A percentile compares a stretch with the other conserved stretches of the same genome.
phyloP scores from a whole-genome alignment of 164 flowering plant species.

The Hamamelis virginiana region DNA sequence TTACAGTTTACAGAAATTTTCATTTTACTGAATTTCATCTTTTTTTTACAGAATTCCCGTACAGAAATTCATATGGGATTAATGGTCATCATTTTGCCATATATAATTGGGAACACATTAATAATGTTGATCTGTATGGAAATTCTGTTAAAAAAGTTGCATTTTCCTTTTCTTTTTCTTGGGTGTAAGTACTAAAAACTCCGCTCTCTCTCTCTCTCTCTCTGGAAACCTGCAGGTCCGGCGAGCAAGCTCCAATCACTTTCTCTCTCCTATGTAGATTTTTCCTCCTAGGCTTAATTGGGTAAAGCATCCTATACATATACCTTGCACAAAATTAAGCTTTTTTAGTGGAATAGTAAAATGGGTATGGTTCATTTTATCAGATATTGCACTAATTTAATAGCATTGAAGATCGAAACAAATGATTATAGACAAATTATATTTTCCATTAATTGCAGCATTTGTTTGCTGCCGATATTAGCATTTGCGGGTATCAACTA shows the following conservation, averaged over 20 bases:
- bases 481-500: background rate
- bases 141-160: background rate
- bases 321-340: too few species aligned
- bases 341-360: background rate
- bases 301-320: constrained; percentile 18
- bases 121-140: too few species aligned
- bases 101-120: too few species aligned
- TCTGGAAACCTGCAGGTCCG: constrained; percentile 13
- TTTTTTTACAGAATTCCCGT: too few species aligned
- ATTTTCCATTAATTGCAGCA: constrained; percentile 11
- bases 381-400: too few species aligned
- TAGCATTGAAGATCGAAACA: too few species aligned
- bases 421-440: background rate
- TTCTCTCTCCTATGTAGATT: constrained; percentile 28
- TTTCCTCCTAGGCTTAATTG: constrained; percentile 37
- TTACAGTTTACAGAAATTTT: too few species aligned
- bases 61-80: too few species aligned
- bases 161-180: background rate
- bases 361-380: background rate
- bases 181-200: too few species aligned
- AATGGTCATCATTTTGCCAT: too few species aligned
- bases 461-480: constrained; percentile 11
- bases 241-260: constrained; percentile 25
- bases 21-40: too few species aligned
- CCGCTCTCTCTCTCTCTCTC: background rate